Evolutionary conservation across 805 yeast species (phyloP).

Genomic region (Myxozyma geophila): DNA sequence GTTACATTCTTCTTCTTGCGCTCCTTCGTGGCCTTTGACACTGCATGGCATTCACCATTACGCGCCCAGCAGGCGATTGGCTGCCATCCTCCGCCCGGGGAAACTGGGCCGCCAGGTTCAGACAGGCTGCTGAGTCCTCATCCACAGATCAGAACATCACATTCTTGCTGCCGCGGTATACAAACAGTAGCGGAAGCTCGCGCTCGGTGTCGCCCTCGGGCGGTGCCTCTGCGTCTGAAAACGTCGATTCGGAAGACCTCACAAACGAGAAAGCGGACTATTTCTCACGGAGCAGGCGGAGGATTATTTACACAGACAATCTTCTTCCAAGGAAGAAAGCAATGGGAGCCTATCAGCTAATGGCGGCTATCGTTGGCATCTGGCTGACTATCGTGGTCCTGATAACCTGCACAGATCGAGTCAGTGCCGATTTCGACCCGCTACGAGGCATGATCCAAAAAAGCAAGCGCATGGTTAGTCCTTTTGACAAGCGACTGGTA

Average conservation of each 20-base stretch:
- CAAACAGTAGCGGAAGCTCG: not conserved
- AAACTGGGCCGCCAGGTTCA: constrained; percentile 22
- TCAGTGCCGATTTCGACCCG: constrained; percentile 26
- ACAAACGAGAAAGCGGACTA: not conserved
- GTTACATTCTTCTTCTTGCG: not conserved
- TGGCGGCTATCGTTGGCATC: constrained; percentile 28
- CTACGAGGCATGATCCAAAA: constrained; percentile 22
- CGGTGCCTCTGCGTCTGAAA: not conserved
- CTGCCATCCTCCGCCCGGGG: constrained; percentile 24
- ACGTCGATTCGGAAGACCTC: not conserved
- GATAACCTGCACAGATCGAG: constrained; percentile 9
- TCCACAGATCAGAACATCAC: not conserved
- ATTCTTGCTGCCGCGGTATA: constrained; percentile 1
- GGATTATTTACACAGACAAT: not conserved
- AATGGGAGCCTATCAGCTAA: constrained; percentile 13
- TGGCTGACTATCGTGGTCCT: constrained; percentile 31
- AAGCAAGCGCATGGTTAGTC: constrained; percentile 13
- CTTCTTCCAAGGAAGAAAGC: not conserved
- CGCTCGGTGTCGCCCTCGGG: constrained; percentile 2
- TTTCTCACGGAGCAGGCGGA: not conserved
- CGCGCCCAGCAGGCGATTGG: constrained; percentile 23
- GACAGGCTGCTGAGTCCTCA: constrained; percentile 3
- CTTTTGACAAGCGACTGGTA: constrained; percentile 20
- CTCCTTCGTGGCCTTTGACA: not conserved
- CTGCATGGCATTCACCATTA: constrained; percentile 3